Base-by-base conservation (phyloP, 257 asterid species). In the Scutellaria minor region DNA sequence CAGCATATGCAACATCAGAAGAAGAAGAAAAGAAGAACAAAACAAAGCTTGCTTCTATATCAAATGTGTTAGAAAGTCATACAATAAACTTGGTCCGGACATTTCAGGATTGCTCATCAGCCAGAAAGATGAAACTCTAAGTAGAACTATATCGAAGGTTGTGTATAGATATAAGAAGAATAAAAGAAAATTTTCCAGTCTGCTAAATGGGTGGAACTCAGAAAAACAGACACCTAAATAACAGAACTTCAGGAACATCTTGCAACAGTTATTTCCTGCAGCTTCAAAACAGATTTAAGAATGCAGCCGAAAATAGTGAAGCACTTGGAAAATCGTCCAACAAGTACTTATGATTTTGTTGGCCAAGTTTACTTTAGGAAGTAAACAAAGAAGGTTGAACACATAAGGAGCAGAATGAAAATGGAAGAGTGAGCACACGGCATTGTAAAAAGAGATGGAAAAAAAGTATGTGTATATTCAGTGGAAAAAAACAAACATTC, bases 211-310 rank as follows among this genome's bases (percentile, higher is more conserved):
- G 41, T 56, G 47, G 4, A 24, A 39, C 46, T 12, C 18, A 40
- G 46, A 10, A 53, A 31, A 52, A 52, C n/a, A 15, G 51, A 27
- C 56, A 40, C 14, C 51, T 56, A 46, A 9, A 31, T 60, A 37
- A 62, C 62, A 39, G 61, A 27, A 51, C 27, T 73, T 40, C 56
- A 6, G 9, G 10, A 12, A 31, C 52, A 63, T 44, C 55, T 63
- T 63, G 65, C 70, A 71, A 59, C 67, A 71, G 53, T 53, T 47
- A 48, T 10, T 55, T 55, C 66, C 62, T 31, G 78, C 67, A 65
- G 62, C 41, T 22, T 20, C 64, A 20, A 53, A 41, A 15, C 68
- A 60, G 68, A 58, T 66, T 44, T 39, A 15, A 51, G 61, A 11
- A 39, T 64, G 77, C 35, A 63, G 53, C 47, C 40, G 37, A 74